These are phyloP conservation scores for Aspergillus asperescens DNA, from an alignment of 495 filamentous ascomycete species.

Conservation along the genomic window DNA sequence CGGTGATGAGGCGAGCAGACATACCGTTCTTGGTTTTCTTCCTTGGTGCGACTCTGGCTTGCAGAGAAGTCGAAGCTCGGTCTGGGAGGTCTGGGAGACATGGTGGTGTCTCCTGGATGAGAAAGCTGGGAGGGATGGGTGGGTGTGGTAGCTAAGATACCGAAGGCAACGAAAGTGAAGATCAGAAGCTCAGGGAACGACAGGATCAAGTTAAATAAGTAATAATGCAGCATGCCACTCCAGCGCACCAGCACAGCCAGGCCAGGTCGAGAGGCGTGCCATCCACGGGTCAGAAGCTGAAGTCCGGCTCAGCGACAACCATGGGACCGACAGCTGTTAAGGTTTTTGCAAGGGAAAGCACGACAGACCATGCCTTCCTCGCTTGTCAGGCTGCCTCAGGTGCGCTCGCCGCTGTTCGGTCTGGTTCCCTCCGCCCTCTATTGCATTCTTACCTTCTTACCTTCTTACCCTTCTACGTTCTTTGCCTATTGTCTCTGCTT, in stretches of 20 bases:
- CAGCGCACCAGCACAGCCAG: too few relatives aligned
- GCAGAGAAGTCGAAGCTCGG: conserved; percentile 35
- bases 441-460: too few relatives aligned
- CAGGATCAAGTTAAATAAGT: neutral
- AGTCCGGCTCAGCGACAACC: neutral
- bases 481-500: too few relatives aligned
- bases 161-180: neutral
- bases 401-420: too few relatives aligned
- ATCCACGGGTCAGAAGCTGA: neutral
- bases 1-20: conserved; percentile 12
- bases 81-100: conserved; percentile 22
- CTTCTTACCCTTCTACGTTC: too few relatives aligned
- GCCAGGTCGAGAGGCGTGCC: neutral
- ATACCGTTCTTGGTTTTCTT: conserved; percentile 88
- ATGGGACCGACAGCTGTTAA: conserved; percentile 4
- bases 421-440: too few relatives aligned
- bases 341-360: neutral
- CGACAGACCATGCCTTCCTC: too few relatives aligned
- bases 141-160: too few relatives aligned
- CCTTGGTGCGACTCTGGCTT: conserved; percentile 42
- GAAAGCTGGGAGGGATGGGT: neutral
- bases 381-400: too few relatives aligned
- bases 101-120: conserved; percentile 17
- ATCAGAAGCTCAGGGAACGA: neutral
- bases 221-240: neutral